These are phyloP conservation scores for Beauveria caledonica DNA, from an alignment of 2,329 filamentous ascomycete species.

Conservation along the genomic window DNA sequence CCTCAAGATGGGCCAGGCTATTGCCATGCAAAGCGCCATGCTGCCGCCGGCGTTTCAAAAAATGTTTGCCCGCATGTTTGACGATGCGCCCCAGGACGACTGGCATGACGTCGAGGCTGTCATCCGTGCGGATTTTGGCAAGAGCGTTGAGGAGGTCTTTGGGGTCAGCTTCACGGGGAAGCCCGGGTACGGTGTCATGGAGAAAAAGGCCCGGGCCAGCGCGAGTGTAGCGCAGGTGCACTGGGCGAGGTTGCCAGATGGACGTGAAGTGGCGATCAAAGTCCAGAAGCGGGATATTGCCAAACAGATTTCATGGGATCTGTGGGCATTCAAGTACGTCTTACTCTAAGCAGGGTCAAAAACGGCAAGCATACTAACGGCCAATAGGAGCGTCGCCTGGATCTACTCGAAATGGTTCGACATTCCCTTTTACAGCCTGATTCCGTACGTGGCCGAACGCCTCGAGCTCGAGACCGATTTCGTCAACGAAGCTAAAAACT, in stretches of 20 bases:
- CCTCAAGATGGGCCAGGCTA: constrained; percentile 95
- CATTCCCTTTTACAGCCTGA: constrained; percentile 81
- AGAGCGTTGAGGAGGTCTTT: constrained; percentile 81
- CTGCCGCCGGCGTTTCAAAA: constrained; percentile 89
- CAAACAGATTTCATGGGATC: constrained; percentile 84
- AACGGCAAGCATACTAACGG: constrained; percentile 12
- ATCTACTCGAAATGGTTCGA: constrained; percentile 86
- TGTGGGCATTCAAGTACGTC: constrained; percentile 83
- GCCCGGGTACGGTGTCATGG: constrained; percentile 58
- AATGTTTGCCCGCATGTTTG: constrained; percentile 96
- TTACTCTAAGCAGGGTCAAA: not conserved
- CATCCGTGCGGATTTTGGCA: constrained; percentile 82
- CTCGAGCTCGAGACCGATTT: constrained; percentile 92
- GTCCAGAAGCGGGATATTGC: constrained; percentile 93
- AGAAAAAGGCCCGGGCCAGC: constrained; percentile 57
- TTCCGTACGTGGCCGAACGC: constrained; percentile 91
- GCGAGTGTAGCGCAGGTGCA: constrained; percentile 96
- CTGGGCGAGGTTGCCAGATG: constrained; percentile 80
- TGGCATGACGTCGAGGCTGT: constrained; percentile 83
- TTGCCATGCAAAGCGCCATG: constrained; percentile 95
- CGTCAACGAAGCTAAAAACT: constrained; percentile 81
- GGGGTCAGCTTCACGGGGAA: constrained; percentile 73
- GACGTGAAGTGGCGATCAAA: constrained; percentile 88
- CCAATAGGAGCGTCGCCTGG: constrained; percentile 60
- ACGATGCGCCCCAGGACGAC: constrained; percentile 87